Percentiles rank a stretch among this genome's conserved stretches.
phyloP scores from a whole-genome alignment of 805 yeast genomes.

The Metschnikowia borealis region DNA sequence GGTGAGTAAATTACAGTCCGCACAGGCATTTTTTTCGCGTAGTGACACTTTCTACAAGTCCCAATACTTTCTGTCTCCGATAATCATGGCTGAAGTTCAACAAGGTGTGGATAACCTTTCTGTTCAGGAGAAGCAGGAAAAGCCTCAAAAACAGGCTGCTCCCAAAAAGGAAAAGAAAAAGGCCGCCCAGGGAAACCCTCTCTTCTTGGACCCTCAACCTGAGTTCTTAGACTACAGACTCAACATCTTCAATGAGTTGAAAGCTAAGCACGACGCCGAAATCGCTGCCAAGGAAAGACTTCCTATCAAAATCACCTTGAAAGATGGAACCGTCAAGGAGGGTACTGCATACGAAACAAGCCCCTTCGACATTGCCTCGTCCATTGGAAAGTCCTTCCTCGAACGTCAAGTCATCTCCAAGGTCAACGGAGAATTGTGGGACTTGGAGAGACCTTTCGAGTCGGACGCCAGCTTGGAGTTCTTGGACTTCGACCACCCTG shows the following conservation, averaged over 20 bases:
- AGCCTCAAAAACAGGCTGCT: slow-evolving; percentile 10
- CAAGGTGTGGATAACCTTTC: slow-evolving; percentile 18
- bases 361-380: slow-evolving; percentile 80
- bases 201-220: slow-evolving; percentile 72
- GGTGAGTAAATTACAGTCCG: slow-evolving; percentile 5
- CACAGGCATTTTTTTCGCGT: slow-evolving; percentile 5
- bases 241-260: slow-evolving; percentile 72
- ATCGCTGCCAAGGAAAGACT: slow-evolving; percentile 54
- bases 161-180: slow-evolving; percentile 40
- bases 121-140: slow-evolving; percentile 13
- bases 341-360: slow-evolving; percentile 87
- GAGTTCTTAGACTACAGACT: slow-evolving; percentile 76
- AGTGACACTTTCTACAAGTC: background rate
- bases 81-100: slow-evolving; percentile 18
- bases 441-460: slow-evolving; percentile 90
- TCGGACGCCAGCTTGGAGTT: slow-evolving; percentile 64
- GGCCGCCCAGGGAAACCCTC: slow-evolving; percentile 38
- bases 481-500: slow-evolving; percentile 88
- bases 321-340: slow-evolving; percentile 76
- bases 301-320: slow-evolving; percentile 74
- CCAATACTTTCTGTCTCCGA: background rate
- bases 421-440: slow-evolving; percentile 88
- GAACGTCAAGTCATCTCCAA: slow-evolving; percentile 90
- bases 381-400: slow-evolving; percentile 78
- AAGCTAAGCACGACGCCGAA: slow-evolving; percentile 70